A percentile compares a stretch with the other conserved stretches of the same genome.
These are phyloP conservation scores for Globisporangium alternatum DNA, from an alignment of 352 stramenopile species.

Conservation along the genomic window DNA sequence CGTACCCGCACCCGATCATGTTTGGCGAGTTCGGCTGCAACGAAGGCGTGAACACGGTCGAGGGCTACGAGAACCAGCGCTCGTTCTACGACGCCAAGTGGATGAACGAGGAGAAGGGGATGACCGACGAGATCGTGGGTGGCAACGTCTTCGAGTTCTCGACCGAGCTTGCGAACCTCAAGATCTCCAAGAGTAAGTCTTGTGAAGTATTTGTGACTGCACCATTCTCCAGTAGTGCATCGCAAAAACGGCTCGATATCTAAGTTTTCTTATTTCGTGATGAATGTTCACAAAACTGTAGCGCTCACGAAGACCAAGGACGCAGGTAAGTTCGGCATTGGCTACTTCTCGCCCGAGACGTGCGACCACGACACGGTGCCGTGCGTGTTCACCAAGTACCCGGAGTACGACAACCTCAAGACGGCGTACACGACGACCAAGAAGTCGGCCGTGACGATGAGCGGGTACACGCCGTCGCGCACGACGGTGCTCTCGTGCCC, in stretches of 20 bases:
- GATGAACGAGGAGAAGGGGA: constrained; percentile 73
- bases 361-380: constrained; percentile 54
- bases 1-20: constrained; percentile 61
- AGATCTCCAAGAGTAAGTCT: constrained; percentile 20
- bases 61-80: constrained; percentile 70
- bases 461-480: constrained; percentile 5
- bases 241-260: neutral
- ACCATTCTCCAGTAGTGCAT: neutral
- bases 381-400: constrained; percentile 63
- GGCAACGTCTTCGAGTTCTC: constrained; percentile 79
- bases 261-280: neutral
- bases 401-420: constrained; percentile 70
- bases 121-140: constrained; percentile 61
- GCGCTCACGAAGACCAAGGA: constrained; percentile 32
- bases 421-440: constrained; percentile 63
- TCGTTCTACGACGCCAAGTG: constrained; percentile 63
- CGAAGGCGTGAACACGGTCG: constrained; percentile 54
- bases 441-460: constrained; percentile 11
- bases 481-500: constrained; percentile 34
- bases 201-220: neutral
- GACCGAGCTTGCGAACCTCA: constrained; percentile 54
- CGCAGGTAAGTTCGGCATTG: constrained; percentile 64
- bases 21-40: constrained; percentile 82
- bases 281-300: constrained; percentile 1
- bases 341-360: constrained; percentile 63